A percentile compares a stretch with the other conserved stretches of the same genome.
phyloP scores from a whole-genome alignment of 176 grass and related monocot genomes.

The Oryza brachyantha region DNA sequence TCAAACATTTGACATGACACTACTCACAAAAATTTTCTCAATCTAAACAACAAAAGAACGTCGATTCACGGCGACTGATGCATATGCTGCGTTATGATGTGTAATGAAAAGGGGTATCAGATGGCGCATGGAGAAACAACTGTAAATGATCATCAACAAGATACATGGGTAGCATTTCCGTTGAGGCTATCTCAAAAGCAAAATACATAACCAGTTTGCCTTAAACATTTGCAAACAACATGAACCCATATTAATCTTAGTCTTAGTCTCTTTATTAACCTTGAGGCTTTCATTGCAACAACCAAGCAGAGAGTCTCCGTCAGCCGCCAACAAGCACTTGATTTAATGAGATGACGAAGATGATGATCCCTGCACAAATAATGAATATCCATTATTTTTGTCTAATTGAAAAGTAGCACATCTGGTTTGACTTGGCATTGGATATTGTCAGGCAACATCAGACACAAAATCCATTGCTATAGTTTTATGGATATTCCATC shows the following conservation, averaged over 20 bases:
- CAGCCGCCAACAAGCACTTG: not conserved
- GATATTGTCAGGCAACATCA: not conserved
- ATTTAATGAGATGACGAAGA: conserved; percentile 30
- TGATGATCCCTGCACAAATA: not conserved
- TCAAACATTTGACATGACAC: too few species aligned
- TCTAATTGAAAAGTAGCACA: not conserved
- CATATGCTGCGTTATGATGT: not conserved
- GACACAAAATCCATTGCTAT: too few species aligned
- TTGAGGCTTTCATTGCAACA: conserved; percentile 1
- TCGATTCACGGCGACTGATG: too few species aligned
- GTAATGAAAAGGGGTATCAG: not conserved
- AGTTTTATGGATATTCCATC: not conserved
- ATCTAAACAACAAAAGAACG: too few species aligned
- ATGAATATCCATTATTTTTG: not conserved
- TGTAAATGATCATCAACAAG: not conserved
- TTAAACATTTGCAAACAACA: conserved; percentile 21
- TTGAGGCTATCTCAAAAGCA: not conserved
- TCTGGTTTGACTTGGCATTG: not conserved
- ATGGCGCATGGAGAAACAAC: not conserved
- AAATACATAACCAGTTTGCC: conserved; percentile 26
- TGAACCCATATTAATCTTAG: not conserved
- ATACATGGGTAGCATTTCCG: not conserved
- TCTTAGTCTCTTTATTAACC: conserved; percentile 41
- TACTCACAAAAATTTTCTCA: too few species aligned
- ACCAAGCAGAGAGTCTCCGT: not conserved